Conservation (phyloP, 176 grass and related monocot species). For the Leersia perrieri region DNA sequence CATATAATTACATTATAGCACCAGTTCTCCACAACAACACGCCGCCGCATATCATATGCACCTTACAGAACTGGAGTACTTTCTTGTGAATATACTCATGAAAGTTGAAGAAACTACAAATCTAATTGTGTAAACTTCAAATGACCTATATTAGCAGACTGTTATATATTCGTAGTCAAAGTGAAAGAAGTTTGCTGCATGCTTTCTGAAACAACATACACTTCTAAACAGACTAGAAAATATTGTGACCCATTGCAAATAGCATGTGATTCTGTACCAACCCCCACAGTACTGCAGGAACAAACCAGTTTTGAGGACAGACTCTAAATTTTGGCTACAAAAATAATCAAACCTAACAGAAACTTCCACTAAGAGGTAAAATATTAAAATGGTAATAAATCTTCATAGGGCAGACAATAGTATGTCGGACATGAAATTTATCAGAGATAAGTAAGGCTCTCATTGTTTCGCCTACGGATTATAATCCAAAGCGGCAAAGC, state of each 20-base stretch:
- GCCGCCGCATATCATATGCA: not conserved
- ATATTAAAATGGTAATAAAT: not conserved
- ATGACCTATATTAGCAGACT: not conserved
- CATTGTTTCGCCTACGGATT: no score
- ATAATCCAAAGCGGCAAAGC: no score
- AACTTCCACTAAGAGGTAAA: not conserved
- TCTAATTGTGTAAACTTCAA: not conserved
- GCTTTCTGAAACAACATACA: not conserved
- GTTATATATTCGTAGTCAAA: not conserved
- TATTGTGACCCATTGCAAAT: not conserved
- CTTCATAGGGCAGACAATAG: not conserved
- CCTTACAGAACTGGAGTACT: not conserved
- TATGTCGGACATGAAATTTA: conserved; percentile 9
- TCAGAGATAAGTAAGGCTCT: no score
- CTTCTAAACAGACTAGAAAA: not conserved
- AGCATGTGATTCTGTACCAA: not conserved
- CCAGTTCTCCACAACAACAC: not conserved
- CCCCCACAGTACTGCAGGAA: not conserved
- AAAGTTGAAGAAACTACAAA: not conserved
- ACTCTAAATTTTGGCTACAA: not conserved
- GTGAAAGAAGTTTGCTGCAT: not conserved
- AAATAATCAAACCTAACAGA: not conserved
- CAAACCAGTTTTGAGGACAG: not conserved
- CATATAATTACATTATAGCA: not conserved
- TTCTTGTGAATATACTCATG: not conserved